These are phyloP conservation scores for Ceratocystis papillata DNA, from an alignment of 2,329 filamentous ascomycete genomes.

Conservation along the genomic window DNA sequence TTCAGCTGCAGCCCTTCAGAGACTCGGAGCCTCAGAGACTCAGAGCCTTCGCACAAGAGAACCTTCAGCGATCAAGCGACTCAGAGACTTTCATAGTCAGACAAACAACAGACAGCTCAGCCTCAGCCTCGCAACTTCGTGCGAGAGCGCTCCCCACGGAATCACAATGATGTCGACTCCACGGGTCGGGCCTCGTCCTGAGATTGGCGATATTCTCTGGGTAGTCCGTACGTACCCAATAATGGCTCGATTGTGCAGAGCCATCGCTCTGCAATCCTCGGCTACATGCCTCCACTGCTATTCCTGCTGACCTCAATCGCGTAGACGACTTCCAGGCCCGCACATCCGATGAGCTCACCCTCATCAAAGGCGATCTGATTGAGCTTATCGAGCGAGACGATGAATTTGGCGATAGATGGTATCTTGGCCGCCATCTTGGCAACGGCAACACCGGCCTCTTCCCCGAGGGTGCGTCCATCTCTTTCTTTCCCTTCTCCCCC, in stretches of 20 bases:
- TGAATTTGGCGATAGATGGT: constrained; percentile 84
- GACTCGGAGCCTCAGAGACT: constrained; percentile 20
- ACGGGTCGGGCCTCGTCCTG: constrained; percentile 35
- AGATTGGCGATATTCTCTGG: constrained; percentile 55
- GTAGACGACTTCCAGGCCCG: constrained; percentile 85
- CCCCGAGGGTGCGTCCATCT: constrained; percentile 56
- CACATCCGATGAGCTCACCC: constrained; percentile 82
- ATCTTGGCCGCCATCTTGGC: constrained; percentile 60
- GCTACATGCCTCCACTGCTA: background rate
- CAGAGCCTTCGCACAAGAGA: background rate
- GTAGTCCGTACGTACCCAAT: constrained; percentile 53
- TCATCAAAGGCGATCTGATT: constrained; percentile 74
- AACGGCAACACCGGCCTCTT: constrained; percentile 70
- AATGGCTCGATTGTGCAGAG: too few relatives aligned
- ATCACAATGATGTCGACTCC: constrained; percentile 36
- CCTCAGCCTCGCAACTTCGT: background rate
- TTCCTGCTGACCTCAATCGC: constrained; percentile 17
- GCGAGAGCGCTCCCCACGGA: background rate
- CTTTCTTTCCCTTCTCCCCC: constrained; percentile 13
- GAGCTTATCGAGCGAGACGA: constrained; percentile 77
- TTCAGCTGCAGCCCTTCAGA: constrained; percentile 26
- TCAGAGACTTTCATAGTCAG: too few relatives aligned
- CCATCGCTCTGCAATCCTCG: background rate
- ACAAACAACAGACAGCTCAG: background rate
- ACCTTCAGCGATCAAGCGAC: background rate